Evolutionary conservation across 2,329 filamentous ascomycete genomes (phyloP).

Genomic region (Ascocoryne sarcoides): DNA sequence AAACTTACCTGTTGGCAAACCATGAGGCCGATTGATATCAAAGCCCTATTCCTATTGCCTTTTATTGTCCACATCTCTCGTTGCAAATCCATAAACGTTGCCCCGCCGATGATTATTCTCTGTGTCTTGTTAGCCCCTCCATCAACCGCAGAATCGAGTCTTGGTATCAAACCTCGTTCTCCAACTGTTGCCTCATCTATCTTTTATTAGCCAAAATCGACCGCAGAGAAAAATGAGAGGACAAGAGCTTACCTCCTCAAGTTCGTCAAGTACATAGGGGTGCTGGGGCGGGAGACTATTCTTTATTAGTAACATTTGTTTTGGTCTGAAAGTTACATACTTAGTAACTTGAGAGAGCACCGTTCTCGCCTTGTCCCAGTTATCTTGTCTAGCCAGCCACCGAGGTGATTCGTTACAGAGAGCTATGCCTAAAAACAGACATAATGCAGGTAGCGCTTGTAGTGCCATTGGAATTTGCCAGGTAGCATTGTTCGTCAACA

Average conservation of each 20-base stretch:
- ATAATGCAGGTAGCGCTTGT: slow-evolving; percentile 55
- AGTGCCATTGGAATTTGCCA: slow-evolving; percentile 56
- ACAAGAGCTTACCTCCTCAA: slow-evolving; percentile 39
- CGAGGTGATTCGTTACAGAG: slow-evolving; percentile 54
- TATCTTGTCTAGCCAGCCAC: slow-evolving; percentile 58
- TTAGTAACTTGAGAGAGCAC: slow-evolving; percentile 44
- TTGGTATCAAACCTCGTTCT: slow-evolving; percentile 35
- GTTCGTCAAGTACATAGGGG: slow-evolving; percentile 43
- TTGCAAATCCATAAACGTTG: slow-evolving; percentile 40
- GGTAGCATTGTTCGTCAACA: slow-evolving; percentile 36
- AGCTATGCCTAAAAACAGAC: slow-evolving; percentile 51
- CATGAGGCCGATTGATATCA: slow-evolving; percentile 56
- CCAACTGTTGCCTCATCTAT: slow-evolving; percentile 35
- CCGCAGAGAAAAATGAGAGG: not conserved
- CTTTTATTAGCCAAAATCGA: not conserved
- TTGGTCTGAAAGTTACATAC: slow-evolving; percentile 13
- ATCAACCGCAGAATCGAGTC: no score
- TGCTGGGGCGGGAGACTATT: slow-evolving; percentile 42
- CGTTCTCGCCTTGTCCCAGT: slow-evolving; percentile 53
- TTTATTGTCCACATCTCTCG: slow-evolving; percentile 51
- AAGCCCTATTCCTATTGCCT: slow-evolving; percentile 55
- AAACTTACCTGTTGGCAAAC: slow-evolving; percentile 50
- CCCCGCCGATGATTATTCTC: slow-evolving; percentile 36
- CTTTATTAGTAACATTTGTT: slow-evolving; percentile 33
- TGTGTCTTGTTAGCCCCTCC: slow-evolving; percentile 1